These are phyloP conservation scores for Cordyceps cicadae DNA, from an alignment of 2,329 filamentous ascomycete genomes.

Conservation along the genomic window DNA sequence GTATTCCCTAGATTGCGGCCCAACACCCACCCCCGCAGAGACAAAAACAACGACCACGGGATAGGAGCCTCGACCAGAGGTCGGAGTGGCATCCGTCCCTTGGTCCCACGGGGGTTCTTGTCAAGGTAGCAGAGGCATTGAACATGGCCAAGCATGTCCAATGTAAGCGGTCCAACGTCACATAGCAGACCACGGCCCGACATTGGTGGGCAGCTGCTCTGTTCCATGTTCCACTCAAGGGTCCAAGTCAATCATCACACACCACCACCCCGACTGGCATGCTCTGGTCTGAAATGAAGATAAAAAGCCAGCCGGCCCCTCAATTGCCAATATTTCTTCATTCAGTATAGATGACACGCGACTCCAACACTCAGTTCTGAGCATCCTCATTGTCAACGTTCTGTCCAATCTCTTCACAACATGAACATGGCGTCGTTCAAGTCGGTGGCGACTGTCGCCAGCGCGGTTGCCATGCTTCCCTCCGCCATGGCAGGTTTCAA, in stretches of 20 bases:
- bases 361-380: not conserved
- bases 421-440: constrained; percentile 9
- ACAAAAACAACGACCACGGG: not conserved
- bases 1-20: not conserved
- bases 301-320: constrained; percentile 1
- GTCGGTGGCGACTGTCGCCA: constrained; percentile 14
- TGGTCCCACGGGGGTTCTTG: not conserved
- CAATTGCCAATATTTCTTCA: not conserved
- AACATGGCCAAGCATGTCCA: not conserved
- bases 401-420: not conserved
- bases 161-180: constrained; percentile 8
- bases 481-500: constrained; percentile 35
- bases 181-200: not conserved
- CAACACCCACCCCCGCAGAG: not conserved
- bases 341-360: not conserved
- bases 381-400: too few relatives aligned
- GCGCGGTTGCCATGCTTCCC: constrained; percentile 21
- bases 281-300: not conserved
- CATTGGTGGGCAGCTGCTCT: not conserved
- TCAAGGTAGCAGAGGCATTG: not conserved
- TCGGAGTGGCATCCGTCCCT: not conserved
- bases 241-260: not conserved
- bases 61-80: not conserved
- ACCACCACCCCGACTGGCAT: not conserved
- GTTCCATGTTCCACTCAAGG: not conserved